Conservation (phyloP, 139 green algal genomes). For the Picocystis salinarum region DNA sequence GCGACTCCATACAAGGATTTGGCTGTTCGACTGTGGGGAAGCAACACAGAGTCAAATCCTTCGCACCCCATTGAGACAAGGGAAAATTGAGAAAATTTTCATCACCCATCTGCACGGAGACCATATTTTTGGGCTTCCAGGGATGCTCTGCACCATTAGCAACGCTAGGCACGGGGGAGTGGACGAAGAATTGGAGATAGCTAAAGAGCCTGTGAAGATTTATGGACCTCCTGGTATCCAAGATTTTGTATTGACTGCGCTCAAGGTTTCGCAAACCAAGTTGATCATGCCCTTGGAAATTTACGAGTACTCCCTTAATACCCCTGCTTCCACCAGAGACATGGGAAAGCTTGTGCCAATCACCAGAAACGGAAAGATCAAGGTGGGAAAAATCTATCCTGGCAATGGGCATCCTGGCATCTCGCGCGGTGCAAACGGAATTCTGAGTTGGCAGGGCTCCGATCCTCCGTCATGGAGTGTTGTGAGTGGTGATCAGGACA, state of each 20-base stretch:
- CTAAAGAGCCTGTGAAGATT: constrained; percentile 7
- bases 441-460: too few relatives aligned
- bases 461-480: too few relatives aligned
- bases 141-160: constrained; percentile 15
- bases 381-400: too few relatives aligned
- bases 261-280: constrained; percentile 4
- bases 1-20: constrained; percentile 16
- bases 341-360: too few relatives aligned
- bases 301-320: constrained; percentile 1
- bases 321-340: too few relatives aligned
- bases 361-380: too few relatives aligned
- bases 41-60: constrained; percentile 51
- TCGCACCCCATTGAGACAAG: constrained; percentile 1
- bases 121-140: constrained; percentile 79
- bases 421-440: too few relatives aligned
- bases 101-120: constrained; percentile 93
- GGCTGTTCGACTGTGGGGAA: constrained; percentile 78
- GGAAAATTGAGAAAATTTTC: constrained; percentile 35
- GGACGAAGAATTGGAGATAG: too few relatives aligned
- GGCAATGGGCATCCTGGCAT: too few relatives aligned
- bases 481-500: constrained; percentile 6
- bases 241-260: constrained; percentile 1
- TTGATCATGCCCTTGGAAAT: constrained; percentile 6
- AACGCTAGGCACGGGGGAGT: neutral
- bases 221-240: constrained; percentile 12